A percentile compares a stretch with the other conserved stretches of the same genome.
These are phyloP conservation scores for Metarhizium album DNA, from an alignment of 2,329 filamentous ascomycete species.

Conservation along the genomic window DNA sequence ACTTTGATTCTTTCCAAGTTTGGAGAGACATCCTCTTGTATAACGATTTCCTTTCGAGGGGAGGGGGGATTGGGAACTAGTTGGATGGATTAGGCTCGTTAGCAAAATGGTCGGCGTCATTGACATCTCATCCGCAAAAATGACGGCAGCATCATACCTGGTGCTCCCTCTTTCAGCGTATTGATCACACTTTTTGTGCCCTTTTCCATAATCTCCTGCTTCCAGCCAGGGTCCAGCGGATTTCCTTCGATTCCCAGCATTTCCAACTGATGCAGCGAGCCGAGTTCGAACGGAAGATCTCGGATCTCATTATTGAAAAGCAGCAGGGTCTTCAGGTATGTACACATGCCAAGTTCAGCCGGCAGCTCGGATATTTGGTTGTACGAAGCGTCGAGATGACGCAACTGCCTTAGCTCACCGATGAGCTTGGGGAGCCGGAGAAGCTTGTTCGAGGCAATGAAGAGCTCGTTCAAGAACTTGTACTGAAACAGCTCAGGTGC, in stretches of 20 bases:
- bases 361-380: constrained; percentile 78
- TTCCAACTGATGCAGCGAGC: constrained; percentile 79
- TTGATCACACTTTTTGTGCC: constrained; percentile 80
- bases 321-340: constrained; percentile 73
- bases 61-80: constrained; percentile 67
- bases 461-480: constrained; percentile 80
- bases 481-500: constrained; percentile 75
- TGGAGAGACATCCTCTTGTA: constrained; percentile 54
- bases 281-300: constrained; percentile 74
- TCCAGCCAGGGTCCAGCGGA: constrained; percentile 64
- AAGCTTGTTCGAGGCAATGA: constrained; percentile 88
- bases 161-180: constrained; percentile 72
- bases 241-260: constrained; percentile 90
- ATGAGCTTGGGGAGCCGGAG: constrained; percentile 69
- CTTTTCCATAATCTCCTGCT: constrained; percentile 73
- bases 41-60: constrained; percentile 66
- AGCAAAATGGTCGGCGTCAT: not conserved
- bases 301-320: constrained; percentile 86
- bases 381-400: constrained; percentile 75
- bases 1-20: constrained; percentile 66
- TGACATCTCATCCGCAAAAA: constrained; percentile 8
- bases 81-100: constrained; percentile 12
- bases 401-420: constrained; percentile 70
- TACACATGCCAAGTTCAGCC: constrained; percentile 92
- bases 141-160: constrained; percentile 47